These are phyloP conservation scores for Malus fusca DNA, from an alignment of 306 rosid genomes.

Conservation along the genomic window DNA sequence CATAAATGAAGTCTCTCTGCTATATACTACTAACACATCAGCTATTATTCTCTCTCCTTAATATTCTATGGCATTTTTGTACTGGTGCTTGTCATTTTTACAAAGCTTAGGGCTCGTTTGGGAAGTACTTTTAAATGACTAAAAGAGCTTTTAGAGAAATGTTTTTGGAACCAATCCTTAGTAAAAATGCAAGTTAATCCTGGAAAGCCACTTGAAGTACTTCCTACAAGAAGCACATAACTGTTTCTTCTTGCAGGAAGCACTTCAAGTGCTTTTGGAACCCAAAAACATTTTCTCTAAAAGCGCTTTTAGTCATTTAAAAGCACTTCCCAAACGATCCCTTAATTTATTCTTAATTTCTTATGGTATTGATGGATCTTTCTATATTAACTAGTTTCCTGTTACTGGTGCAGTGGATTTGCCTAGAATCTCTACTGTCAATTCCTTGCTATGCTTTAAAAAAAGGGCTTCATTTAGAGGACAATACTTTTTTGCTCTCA, in stretches of 20 bases:
- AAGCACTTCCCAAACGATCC: too few relatives aligned
- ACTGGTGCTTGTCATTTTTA: neutral
- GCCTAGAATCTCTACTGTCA: constrained; percentile 74
- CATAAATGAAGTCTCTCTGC: neutral
- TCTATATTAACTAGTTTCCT: constrained; percentile 10
- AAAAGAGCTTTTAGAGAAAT: too few relatives aligned
- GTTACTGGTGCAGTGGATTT: constrained; percentile 67
- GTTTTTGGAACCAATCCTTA: too few relatives aligned
- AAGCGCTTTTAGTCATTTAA: too few relatives aligned
- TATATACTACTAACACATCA: too few relatives aligned
- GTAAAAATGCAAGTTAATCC: too few relatives aligned
- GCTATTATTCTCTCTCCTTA: neutral
- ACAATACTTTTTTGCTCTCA: constrained; percentile 32
- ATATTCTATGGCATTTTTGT: neutral
- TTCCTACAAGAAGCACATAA: too few relatives aligned
- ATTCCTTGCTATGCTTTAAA: constrained; percentile 50
- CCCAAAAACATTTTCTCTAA: too few relatives aligned
- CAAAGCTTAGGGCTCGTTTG: neutral
- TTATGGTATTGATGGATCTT: neutral
- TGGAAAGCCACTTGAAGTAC: too few relatives aligned
- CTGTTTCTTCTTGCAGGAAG: too few relatives aligned
- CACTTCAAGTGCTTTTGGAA: too few relatives aligned
- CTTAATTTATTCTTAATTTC: neutral
- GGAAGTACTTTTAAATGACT: too few relatives aligned
- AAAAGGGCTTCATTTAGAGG: constrained; percentile 41